Conservation (phyloP, 164 flowering plant species). For the Echeveria elegans region DNA sequence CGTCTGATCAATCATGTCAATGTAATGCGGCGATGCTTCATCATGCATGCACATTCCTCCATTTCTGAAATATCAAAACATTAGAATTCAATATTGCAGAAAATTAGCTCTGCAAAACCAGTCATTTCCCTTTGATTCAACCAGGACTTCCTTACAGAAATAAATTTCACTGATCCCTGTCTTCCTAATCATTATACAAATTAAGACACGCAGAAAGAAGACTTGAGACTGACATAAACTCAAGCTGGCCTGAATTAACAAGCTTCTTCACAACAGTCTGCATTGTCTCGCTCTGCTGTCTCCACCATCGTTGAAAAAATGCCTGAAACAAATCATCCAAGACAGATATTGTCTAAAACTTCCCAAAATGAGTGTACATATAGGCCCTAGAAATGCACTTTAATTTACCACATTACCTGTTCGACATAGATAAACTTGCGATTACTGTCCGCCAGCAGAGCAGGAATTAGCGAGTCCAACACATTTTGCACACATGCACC, state of each 20-base stretch:
- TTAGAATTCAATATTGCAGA: not conserved
- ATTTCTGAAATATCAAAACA: conserved; percentile 38
- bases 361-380: not conserved
- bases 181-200: not conserved
- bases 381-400: not conserved
- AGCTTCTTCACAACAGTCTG: conserved; percentile 33
- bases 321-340: conserved; percentile 22
- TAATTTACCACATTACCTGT: conserved; percentile 16
- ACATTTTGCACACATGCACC: conserved; percentile 68
- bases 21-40: conserved; percentile 74
- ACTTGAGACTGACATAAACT: conserved; percentile 31
- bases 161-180: not conserved
- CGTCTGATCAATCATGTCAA: conserved; percentile 95
- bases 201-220: not conserved
- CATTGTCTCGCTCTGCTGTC: conserved; percentile 32
- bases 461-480: conserved; percentile 42
- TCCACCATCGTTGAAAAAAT: conserved; percentile 60
- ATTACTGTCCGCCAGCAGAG: conserved; percentile 44
- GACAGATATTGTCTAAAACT: not conserved
- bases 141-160: not conserved
- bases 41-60: conserved; percentile 91
- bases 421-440: conserved; percentile 61
- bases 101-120: not conserved
- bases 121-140: not conserved
- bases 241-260: conserved; percentile 45